Percentiles rank a stretch among this genome's conserved stretches.
Conservation (phyloP, 2,329 filamentous ascomycete genomes). For the Xylaria sp. region DNA sequence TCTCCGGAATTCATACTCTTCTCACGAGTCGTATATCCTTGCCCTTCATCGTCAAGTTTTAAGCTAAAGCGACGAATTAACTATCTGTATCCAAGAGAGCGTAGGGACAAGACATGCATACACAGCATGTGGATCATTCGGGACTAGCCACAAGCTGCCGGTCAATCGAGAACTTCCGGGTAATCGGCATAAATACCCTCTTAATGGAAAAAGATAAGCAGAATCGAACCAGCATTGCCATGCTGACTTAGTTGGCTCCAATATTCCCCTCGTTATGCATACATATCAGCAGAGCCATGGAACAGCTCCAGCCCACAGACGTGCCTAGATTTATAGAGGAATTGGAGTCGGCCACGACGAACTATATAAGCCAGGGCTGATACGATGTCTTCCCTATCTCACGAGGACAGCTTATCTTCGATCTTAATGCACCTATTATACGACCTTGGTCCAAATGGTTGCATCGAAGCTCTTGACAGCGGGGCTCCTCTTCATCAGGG, state of each 20-base stretch:
- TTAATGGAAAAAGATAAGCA: neutral
- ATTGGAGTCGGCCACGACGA: neutral
- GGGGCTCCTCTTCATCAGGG: slow-evolving; percentile 2
- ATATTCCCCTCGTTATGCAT: neutral
- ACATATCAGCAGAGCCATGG: neutral
- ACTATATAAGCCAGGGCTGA: neutral
- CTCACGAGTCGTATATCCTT: neutral
- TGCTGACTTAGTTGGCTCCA: slow-evolving; percentile 5
- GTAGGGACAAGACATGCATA: neutral
- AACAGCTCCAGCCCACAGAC: neutral
- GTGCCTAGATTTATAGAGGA: neutral
- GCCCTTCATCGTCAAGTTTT: neutral
- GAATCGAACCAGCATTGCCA: neutral
- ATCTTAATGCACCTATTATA: neutral
- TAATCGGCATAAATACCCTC: neutral
- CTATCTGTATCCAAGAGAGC: neutral
- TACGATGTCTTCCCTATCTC: neutral
- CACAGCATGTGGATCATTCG: neutral
- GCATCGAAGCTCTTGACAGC: neutral
- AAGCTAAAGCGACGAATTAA: neutral
- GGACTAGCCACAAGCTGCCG: neutral
- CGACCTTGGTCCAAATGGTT: slow-evolving; percentile 1
- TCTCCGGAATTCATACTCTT: neutral
- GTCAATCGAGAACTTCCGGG: neutral
- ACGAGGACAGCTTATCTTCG: neutral